phyloP scores from a whole-genome alignment of 129 eudicot genomes.

The Arctium minus region DNA sequence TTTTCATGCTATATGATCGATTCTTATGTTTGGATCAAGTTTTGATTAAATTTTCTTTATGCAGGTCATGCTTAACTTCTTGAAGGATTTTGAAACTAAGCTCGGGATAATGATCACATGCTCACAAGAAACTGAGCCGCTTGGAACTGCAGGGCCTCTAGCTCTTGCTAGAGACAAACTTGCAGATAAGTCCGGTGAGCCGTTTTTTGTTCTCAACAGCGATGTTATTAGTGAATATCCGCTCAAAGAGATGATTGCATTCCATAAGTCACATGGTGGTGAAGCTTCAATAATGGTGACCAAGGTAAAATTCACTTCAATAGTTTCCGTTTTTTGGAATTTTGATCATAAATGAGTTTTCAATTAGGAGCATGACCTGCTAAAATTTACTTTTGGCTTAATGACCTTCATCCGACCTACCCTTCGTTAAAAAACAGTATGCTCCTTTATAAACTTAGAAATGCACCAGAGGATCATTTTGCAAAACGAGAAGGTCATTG shows the following conservation, averaged over 20 bases:
- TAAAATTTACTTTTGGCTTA: too few relatives aligned
- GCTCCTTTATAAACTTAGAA: neutral
- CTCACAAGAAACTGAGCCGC: slow-evolving; percentile 82
- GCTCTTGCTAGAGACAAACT: slow-evolving; percentile 77
- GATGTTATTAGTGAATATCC: slow-evolving; percentile 82
- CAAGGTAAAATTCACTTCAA: slow-evolving; percentile 41
- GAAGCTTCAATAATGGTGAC: slow-evolving; percentile 88
- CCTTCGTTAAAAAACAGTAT: neutral
- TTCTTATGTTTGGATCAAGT: neutral
- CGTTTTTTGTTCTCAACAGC: slow-evolving; percentile 77
- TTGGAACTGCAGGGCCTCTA: slow-evolving; percentile 85
- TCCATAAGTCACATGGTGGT: slow-evolving; percentile 79
- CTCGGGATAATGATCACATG: slow-evolving; percentile 79
- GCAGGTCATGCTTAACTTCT: slow-evolving; percentile 67
- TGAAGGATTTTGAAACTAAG: slow-evolving; percentile 77
- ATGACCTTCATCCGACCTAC: too few relatives aligned
- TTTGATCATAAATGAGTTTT: neutral
- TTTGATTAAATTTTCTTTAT: neutral
- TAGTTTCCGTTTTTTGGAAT: neutral
- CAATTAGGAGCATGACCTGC: too few relatives aligned
- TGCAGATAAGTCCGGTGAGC: slow-evolving; percentile 57
- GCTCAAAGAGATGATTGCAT: slow-evolving; percentile 65
- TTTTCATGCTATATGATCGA: neutral
- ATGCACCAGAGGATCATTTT: neutral
- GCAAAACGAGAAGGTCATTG: neutral